A percentile compares a stretch with the other conserved stretches of the same genome.
These are phyloP conservation scores for Solanum sejunctum DNA, from an alignment of 257 asterid genomes.

Conservation along the genomic window DNA sequence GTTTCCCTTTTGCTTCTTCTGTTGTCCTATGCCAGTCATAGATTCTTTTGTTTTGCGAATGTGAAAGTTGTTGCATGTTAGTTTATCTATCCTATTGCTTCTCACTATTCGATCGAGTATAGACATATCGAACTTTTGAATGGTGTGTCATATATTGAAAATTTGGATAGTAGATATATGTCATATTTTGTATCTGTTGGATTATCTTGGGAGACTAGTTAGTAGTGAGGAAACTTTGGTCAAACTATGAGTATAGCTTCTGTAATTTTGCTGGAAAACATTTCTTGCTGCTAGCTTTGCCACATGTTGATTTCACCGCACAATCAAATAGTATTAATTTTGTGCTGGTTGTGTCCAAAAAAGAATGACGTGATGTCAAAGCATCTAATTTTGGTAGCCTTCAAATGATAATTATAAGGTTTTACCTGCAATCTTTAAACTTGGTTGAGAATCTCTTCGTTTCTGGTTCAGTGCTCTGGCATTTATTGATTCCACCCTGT, in stretches of 20 bases:
- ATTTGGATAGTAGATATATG: no score
- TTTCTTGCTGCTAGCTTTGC: background rate
- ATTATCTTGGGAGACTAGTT: background rate
- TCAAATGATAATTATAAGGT: background rate
- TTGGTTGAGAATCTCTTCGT: slow-evolving; percentile 2
- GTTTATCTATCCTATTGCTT: no score
- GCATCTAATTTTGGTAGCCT: background rate
- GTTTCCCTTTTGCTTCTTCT: background rate
- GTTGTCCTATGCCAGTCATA: background rate
- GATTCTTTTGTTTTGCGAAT: background rate
- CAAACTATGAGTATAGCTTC: background rate
- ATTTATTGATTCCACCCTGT: background rate
- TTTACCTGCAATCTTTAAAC: slow-evolving; percentile 15
- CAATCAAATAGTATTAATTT: no score
- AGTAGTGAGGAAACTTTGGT: slow-evolving; percentile 4
- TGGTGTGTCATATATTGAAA: no score
- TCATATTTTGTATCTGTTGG: background rate
- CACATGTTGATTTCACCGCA: background rate
- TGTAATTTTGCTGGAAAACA: background rate
- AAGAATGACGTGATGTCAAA: no score
- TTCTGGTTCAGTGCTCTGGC: background rate
- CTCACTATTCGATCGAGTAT: no score
- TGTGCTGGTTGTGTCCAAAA: no score
- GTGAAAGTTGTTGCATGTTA: background rate
- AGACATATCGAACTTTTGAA: no score